These are phyloP conservation scores for Ambrosia artemisiifolia DNA, from an alignment of 129 eudicot species.

Conservation along the genomic window DNA sequence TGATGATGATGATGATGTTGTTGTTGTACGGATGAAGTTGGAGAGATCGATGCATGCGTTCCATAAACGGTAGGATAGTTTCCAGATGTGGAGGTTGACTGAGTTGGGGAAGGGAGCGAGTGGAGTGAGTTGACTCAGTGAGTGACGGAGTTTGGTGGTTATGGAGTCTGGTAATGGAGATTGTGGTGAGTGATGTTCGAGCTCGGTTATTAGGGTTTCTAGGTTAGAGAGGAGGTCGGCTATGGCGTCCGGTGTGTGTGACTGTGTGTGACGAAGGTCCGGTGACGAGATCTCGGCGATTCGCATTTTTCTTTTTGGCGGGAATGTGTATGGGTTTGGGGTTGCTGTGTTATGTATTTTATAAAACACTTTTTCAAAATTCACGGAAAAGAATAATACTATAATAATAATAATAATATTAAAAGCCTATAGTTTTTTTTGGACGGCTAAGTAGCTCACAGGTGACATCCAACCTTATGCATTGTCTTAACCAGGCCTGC, in stretches of 20 bases:
- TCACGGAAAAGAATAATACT: background rate
- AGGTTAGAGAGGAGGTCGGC: constrained; percentile 39
- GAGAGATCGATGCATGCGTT: constrained; percentile 82
- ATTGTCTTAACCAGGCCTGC: too few species aligned
- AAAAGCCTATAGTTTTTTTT: too few species aligned
- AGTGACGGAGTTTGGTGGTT: constrained; percentile 47
- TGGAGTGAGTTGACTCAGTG: constrained; percentile 43
- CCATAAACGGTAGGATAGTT: constrained; percentile 89
- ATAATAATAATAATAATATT: too few species aligned
- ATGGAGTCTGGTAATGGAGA: constrained; percentile 40
- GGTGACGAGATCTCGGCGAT: constrained; percentile 83
- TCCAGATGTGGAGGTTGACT: constrained; percentile 71
- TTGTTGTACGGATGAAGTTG: constrained; percentile 43
- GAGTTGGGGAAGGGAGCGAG: constrained; percentile 71
- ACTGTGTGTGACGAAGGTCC: constrained; percentile 44
- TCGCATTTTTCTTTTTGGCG: constrained; percentile 60
- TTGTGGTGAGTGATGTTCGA: constrained; percentile 53
- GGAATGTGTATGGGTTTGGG: constrained; percentile 27
- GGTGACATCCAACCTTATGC: too few species aligned
- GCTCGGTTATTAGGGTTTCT: constrained; percentile 46
- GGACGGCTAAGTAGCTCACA: too few species aligned
- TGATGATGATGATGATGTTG: background rate
- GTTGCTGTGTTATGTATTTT: background rate
- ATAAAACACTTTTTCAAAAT: background rate
- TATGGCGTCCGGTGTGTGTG: constrained; percentile 20